Evolutionary conservation across 176 grass and related monocot genomes (phyloP), one percentile per base, ranked within the genome.

Genomic region (Oryza rufipogon): DNA sequence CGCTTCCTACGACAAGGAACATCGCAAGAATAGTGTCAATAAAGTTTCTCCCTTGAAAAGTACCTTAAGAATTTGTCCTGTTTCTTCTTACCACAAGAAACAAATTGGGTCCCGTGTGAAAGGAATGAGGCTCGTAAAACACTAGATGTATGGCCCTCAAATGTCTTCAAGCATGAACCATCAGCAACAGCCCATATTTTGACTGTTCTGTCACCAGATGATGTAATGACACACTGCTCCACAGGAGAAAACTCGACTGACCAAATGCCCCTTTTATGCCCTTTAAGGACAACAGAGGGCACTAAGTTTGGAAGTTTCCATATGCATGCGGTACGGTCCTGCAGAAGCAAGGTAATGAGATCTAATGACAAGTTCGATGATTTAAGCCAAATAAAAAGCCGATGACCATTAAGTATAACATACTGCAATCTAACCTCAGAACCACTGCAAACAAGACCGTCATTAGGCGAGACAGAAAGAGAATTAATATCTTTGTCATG

Each of bases 401-500:
- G 15, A 13, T 58, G 52, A 74, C 39, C 16, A 58, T 56, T 34
- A 54, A 34, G 17, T 76, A 79, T 44, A 84, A 56, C 85, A 80
- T 61, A 60, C 48, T 79, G 74, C 20, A 70, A 91, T 33, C 45
- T 81, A 73, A 98, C 96, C 89, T 96, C 93, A 79, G 96, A 98
- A 70, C 96, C 93, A 68, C 96, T 98, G 87, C 93, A 98, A 89
- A 96, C 93, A 85, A 98, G 88, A 14, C 87, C 82, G 12, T 98
- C 96, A 81, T 98, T 93, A 49, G 91, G 93, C 66, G 93, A 98
- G 32, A 98, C 70, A 49, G 91, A 75, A 28, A 98, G 89, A 66
- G 89, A 95, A 87, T 98, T 98, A 77, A 95, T 98, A 84, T 98
- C 96, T 86, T 98, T 98, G 66, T 98, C 93, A 69, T 98, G 93